Evolutionary conservation across 345 rosid species (phyloP).

Genomic region (Eutrema heterophyllum): DNA sequence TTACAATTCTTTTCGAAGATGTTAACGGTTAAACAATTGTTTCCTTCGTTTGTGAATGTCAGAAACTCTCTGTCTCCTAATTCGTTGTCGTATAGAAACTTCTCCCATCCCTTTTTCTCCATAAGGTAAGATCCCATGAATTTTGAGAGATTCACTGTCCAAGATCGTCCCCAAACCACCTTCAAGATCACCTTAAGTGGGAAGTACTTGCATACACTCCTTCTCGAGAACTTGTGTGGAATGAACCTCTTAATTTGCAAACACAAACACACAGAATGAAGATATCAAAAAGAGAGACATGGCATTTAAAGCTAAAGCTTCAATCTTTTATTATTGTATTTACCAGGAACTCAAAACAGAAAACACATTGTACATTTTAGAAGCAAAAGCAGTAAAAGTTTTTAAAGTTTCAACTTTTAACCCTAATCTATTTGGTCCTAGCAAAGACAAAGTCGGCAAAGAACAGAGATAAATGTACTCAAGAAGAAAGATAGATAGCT

Average conservation of each 20-base stretch:
- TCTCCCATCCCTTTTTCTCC: slow-evolving; percentile 1
- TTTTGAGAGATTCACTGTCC: not conserved
- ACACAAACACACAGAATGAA: not conserved
- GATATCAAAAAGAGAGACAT: not conserved
- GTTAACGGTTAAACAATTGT: not conserved
- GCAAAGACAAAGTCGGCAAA: not conserved
- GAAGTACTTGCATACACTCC: not conserved
- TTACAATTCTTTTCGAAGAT: not conserved
- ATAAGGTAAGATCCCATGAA: not conserved
- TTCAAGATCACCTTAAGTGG: not conserved
- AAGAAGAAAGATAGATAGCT: no score
- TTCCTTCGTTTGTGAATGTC: slow-evolving; percentile 6
- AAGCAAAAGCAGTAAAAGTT: not conserved
- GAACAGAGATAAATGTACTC: not conserved
- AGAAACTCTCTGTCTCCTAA: slow-evolving; percentile 5
- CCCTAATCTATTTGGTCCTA: not conserved
- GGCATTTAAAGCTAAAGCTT: not conserved
- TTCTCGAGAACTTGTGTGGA: not conserved
- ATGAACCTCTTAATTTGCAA: not conserved
- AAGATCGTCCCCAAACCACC: slow-evolving; percentile 1
- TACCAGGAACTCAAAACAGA: not conserved
- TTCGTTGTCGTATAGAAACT: not conserved
- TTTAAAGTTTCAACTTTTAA: not conserved
- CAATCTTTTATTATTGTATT: no score
- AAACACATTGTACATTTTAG: not conserved